phyloP scores from a whole-genome alignment of 805 yeast genomes.

The Debaryomyces hansenii region DNA sequence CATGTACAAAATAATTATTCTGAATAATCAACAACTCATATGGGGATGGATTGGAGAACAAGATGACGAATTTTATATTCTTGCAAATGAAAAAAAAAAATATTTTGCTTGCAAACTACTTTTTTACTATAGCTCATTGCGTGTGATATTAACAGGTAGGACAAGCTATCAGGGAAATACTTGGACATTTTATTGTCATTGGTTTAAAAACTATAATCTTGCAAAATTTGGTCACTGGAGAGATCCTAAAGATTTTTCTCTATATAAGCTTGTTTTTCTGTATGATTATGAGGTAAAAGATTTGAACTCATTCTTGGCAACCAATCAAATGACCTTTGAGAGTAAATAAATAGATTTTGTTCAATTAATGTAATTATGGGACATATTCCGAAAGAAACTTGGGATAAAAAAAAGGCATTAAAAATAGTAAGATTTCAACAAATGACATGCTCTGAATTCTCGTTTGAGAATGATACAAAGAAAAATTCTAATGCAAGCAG shows the following conservation, averaged over 20 bases:
- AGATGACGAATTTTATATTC: not conserved
- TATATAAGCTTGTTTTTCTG: not conserved
- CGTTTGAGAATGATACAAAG: too few species aligned
- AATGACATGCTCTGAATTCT: too few species aligned
- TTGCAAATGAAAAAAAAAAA: not conserved
- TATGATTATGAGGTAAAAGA: constrained; percentile 1
- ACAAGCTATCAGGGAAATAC: constrained; percentile 1
- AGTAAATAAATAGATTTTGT: not conserved
- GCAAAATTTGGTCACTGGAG: constrained; percentile 1
- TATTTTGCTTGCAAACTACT: constrained; percentile 3
- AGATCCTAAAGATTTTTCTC: constrained; percentile 1
- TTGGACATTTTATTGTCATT: constrained; percentile 2
- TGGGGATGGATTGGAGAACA: not conserved
- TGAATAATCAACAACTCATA: not conserved
- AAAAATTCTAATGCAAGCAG: too few species aligned
- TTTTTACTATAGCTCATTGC: constrained; percentile 1
- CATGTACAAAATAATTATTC: not conserved
- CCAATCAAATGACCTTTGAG: not conserved
- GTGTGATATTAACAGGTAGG: not conserved
- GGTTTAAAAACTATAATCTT: constrained; percentile 2
- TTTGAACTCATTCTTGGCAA: constrained; percentile 1
- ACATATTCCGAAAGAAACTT: too few species aligned
- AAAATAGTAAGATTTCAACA: too few species aligned
- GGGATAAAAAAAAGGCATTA: too few species aligned
- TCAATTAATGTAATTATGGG: too few species aligned